These are phyloP conservation scores for Rosellinia necatrix DNA, from an alignment of 2,329 filamentous ascomycete species.

Conservation along the genomic window DNA sequence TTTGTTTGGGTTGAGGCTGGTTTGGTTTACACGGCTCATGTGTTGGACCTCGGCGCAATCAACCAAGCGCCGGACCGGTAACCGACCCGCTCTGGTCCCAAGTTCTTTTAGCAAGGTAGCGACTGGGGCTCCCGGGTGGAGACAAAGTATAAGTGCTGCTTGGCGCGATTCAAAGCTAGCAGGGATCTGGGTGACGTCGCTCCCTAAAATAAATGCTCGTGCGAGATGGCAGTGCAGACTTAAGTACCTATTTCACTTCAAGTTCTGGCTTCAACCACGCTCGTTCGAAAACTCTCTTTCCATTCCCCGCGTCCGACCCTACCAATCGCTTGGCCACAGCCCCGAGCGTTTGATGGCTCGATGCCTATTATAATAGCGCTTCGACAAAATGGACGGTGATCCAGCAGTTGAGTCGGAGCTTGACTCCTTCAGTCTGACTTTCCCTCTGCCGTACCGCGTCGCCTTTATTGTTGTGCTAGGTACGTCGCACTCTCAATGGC, in stretches of 20 bases:
- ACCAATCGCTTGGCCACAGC: neutral
- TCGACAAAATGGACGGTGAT: conserved; percentile 69
- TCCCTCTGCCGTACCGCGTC: conserved; percentile 89
- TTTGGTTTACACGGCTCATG: neutral
- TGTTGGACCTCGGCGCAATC: conserved; percentile 32
- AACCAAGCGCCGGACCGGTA: conserved; percentile 4
- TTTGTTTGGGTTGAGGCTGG: neutral
- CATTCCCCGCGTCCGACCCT: neutral
- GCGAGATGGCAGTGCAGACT: conserved; percentile 7
- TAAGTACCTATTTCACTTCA: too few species aligned
- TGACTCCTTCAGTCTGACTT: conserved; percentile 83
- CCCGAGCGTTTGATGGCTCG: conserved; percentile 1
- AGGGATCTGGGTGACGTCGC: conserved; percentile 26
- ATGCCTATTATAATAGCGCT: conserved; percentile 19
- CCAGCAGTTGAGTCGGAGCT: conserved; percentile 71
- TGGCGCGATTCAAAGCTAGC: conserved; percentile 4
- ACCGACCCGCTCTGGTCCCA: neutral
- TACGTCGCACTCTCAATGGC: conserved; percentile 46
- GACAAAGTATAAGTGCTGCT: too few species aligned
- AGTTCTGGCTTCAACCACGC: conserved; percentile 3
- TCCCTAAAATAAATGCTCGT: conserved; percentile 14
- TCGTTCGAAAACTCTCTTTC: conserved; percentile 8
- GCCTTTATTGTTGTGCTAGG: conserved; percentile 84
- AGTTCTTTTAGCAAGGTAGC: too few species aligned
- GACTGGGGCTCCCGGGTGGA: too few species aligned